phyloP scores from a whole-genome alignment of 805 yeast species.

The Nakazawaea ernobii region DNA sequence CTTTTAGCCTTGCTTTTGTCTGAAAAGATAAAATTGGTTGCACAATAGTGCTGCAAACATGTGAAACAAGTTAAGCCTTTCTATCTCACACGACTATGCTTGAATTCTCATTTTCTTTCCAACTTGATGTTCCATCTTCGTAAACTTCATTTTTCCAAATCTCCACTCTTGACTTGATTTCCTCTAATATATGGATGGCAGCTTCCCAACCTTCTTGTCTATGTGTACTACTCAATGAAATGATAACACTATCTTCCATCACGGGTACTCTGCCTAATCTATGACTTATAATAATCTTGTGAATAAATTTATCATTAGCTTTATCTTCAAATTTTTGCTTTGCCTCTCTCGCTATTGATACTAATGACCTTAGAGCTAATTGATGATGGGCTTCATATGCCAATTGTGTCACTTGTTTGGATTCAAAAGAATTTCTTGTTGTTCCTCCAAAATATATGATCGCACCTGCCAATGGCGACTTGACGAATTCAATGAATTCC shows the following conservation, averaged over 20 bases:
- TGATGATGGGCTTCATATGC: conserved; percentile 40
- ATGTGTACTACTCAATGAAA: conserved; percentile 40
- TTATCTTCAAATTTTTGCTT: conserved; percentile 19
- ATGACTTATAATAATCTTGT: conserved; percentile 35
- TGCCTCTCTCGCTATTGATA: conserved; percentile 29
- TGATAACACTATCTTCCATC: conserved; percentile 37
- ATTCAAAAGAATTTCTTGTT: conserved; percentile 39
- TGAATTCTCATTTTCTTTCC: conserved; percentile 37
- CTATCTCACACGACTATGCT: conserved; percentile 10
- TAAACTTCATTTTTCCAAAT: conserved; percentile 48
- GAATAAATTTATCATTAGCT: conserved; percentile 19
- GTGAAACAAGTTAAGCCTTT: too few species aligned
- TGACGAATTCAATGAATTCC: conserved; percentile 31
- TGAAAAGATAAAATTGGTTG: too few species aligned
- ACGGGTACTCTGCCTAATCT: conserved; percentile 44
- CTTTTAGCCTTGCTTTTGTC: too few species aligned
- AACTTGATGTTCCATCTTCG: conserved; percentile 31
- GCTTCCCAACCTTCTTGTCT: conserved; percentile 43
- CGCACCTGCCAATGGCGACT: conserved; percentile 40
- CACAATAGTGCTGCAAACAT: too few species aligned
- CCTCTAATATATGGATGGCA: conserved; percentile 37
- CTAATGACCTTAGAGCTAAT: conserved; percentile 34
- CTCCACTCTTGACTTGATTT: conserved; percentile 37
- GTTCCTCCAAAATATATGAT: conserved; percentile 45
- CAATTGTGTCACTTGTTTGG: conserved; percentile 31